phyloP scores from a whole-genome alignment of 352 stramenopile species.

The Pythium monospermum region DNA sequence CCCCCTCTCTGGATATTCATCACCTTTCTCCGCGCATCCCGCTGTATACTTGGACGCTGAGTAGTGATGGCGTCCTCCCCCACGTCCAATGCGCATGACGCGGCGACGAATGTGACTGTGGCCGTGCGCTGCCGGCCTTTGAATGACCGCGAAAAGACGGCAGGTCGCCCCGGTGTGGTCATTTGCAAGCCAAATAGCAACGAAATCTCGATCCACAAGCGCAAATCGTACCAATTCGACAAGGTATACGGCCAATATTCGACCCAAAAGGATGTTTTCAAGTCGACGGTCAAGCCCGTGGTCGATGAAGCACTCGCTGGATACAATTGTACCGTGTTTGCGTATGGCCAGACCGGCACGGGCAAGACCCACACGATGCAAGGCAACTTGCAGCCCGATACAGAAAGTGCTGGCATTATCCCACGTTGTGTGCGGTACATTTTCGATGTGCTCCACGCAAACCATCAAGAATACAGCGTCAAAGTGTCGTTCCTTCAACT shows the following conservation, averaged over 20 bases:
- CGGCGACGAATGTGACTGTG: conserved; percentile 79
- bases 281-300: conserved; percentile 87
- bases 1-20: background rate
- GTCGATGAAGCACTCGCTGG: conserved; percentile 95
- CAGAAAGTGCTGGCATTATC: conserved; percentile 93
- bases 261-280: conserved; percentile 97
- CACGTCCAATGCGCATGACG: conserved; percentile 2
- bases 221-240: conserved; percentile 91
- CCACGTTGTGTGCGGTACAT: conserved; percentile 92
- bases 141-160: conserved; percentile 84
- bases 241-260: conserved; percentile 94
- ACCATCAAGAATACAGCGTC: conserved; percentile 90
- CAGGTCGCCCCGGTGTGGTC: conserved; percentile 72
- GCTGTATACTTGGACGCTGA: background rate
- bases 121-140: conserved; percentile 88
- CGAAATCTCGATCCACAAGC: conserved; percentile 82
- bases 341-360: conserved; percentile 96
- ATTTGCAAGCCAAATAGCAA: conserved; percentile 82
- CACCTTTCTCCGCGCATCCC: background rate
- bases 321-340: conserved; percentile 96
- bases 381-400: conserved; percentile 80
- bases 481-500: conserved; percentile 97
- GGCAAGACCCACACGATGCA: conserved; percentile 99
- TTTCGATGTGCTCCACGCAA: conserved; percentile 91
- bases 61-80: conserved; percentile 13